These are phyloP conservation scores for Diaporthe capsici DNA, from an alignment of 2,329 filamentous ascomycete species.

Conservation along the genomic window DNA sequence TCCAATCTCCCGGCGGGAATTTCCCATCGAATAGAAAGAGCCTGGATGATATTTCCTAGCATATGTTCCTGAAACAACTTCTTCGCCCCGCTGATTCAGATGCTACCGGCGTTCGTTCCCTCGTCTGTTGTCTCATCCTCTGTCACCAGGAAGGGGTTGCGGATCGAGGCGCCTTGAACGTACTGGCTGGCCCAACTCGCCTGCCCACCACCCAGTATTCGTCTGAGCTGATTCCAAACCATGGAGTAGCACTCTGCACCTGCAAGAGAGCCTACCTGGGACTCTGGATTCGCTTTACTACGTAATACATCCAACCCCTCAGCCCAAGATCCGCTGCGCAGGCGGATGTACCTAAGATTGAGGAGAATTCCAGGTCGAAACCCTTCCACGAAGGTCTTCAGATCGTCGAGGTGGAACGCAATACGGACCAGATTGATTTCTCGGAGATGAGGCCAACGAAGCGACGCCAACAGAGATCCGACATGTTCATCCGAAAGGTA, in stretches of 20 bases:
- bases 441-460: slow-evolving; percentile 5
- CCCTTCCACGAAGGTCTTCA: not conserved
- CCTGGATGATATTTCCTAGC: too few species aligned
- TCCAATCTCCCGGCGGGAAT: too few species aligned
- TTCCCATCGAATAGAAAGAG: too few species aligned
- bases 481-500: fast-evolving
- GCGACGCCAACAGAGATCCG: not conserved
- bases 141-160: not conserved
- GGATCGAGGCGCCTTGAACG: not conserved
- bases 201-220: not conserved
- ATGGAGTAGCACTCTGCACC: not conserved
- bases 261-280: not conserved
- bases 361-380: not conserved
- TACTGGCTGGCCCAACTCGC: not conserved
- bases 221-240: fast-evolving
- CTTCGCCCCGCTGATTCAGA: too few species aligned
- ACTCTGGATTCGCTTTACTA: not conserved
- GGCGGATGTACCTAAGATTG: not conserved
- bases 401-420: not conserved
- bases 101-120: not conserved
- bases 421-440: not conserved
- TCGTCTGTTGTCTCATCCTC: not conserved
- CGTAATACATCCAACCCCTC: not conserved
- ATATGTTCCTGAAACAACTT: too few species aligned
- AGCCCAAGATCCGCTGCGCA: not conserved